Base-by-base conservation (phyloP, 441 rosid species). In the Dalechampia spathulata region DNA sequence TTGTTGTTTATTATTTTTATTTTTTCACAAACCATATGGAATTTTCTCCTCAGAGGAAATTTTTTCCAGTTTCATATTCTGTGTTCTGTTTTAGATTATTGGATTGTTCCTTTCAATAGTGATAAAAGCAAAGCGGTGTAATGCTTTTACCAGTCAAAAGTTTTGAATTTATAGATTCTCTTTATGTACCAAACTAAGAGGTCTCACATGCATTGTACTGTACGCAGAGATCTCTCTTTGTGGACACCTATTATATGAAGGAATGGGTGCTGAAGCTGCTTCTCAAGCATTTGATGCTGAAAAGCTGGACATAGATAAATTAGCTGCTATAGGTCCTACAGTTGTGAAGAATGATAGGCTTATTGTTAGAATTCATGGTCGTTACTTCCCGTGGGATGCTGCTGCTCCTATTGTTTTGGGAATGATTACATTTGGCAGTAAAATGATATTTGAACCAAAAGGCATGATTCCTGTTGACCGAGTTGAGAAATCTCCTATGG, bases 141-240 rank as follows among this genome's bases (percentile, higher is more conserved):
- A 10, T 37, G 5, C 40, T 32, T 21, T 2, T 44, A 16, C 42
- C 14, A 26, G 28, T 49, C 16, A 17, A 37, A 51, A 43, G 17
- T 43, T 64, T 6, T 23, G 44, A n/a, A 21, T 25, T 9, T 19
- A 17, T 17, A 53, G 23, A 43, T 49, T 37, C 44, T 60, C 45
- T 44, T 30, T 34, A 49, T 48, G 48, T 46, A 40, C 57, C 46
- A 49, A 61, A 23, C 57, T 30, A 8, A 12, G 52, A 40, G 48
- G 55, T 55, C 67, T 68, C 60, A 42, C 51, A 17, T 48, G 54
- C 61, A 30, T 61, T 65, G 27, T 76, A 67, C 70, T 74, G 64
- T 69, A 63, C 71, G 86, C 78, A 61, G 85, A 86, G 74, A 68
- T 74, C 49, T 84, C 86, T 73, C 81, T 83, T 61, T 87, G 83